Conservation (phyloP, 768 basidiomycete species). For the Mycena pura region DNA sequence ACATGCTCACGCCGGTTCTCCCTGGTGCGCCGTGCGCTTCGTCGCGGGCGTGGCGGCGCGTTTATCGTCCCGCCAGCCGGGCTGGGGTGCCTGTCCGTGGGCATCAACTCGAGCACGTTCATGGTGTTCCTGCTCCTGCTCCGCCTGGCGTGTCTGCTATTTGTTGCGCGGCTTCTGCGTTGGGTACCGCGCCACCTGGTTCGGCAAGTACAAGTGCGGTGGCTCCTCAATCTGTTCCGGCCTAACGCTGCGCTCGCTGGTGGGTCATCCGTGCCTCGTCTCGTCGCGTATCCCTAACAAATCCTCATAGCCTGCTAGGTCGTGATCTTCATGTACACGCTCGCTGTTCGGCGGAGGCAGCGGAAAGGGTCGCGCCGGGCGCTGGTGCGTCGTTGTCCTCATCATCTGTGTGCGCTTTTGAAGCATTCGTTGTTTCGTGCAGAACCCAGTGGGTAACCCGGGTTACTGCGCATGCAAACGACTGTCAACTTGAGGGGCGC, state of each 20-base stretch:
- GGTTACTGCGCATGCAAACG: constrained; percentile 43
- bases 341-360: constrained; percentile 38
- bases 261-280: constrained; percentile 18
- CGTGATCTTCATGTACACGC: constrained; percentile 41
- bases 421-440: too few relatives aligned
- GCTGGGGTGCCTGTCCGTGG: constrained; percentile 39
- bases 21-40: constrained; percentile 42
- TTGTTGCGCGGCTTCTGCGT: neutral
- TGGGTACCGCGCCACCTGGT: constrained; percentile 40
- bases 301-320: constrained; percentile 7
- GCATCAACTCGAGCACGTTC: constrained; percentile 46
- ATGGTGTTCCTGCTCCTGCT: constrained; percentile 30
- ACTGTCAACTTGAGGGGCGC: constrained; percentile 8
- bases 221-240: neutral
- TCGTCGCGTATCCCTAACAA: too few relatives aligned
- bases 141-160: neutral
- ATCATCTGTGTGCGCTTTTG: neutral
- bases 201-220: constrained; percentile 41
- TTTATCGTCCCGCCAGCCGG: constrained; percentile 23
- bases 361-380: constrained; percentile 33
- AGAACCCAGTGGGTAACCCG: constrained; percentile 40
- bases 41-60: constrained; percentile 30
- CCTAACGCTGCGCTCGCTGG: constrained; percentile 23
- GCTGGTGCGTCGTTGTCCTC: constrained; percentile 21
- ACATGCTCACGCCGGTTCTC: constrained; percentile 46